Conservation (phyloP, 169 alveolate species). For the Plasmodium gonderi region DNA sequence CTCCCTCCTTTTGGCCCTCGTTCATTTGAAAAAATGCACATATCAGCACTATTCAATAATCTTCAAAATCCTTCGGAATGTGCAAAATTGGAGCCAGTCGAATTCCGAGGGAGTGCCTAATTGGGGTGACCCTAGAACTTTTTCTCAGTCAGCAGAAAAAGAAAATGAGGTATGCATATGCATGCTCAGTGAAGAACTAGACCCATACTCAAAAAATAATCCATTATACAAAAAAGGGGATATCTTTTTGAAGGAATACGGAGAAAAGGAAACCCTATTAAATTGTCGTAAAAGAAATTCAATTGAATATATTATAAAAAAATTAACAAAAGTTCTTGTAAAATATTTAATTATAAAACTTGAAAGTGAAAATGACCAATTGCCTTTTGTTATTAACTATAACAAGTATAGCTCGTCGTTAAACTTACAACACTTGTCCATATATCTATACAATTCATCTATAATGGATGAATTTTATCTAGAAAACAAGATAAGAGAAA, state of each 20-base stretch:
- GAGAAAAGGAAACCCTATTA: not conserved
- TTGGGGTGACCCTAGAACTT: not conserved
- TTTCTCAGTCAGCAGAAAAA: not conserved
- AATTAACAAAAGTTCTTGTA: conserved; percentile 18
- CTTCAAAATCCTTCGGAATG: conserved; percentile 22
- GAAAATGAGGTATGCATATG: not conserved
- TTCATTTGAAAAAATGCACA: conserved; percentile 30
- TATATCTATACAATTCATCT: conserved; percentile 33
- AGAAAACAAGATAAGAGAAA: not conserved
- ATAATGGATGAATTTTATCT: conserved; percentile 16
- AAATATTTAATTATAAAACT: conserved; percentile 26
- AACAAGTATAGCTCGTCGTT: conserved; percentile 8
- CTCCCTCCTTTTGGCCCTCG: conserved; percentile 27
- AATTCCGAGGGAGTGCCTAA: not conserved
- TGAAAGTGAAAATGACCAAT: conserved; percentile 5
- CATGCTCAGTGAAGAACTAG: not conserved
- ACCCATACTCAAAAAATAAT: not conserved
- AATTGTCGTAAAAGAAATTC: not conserved
- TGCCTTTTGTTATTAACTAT: not conserved
- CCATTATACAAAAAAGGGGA: not conserved
- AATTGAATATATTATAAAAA: conserved; percentile 11
- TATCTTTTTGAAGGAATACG: too few relatives aligned
- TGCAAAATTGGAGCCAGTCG: conserved; percentile 20
- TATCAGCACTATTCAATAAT: conserved; percentile 71
- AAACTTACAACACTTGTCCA: conserved; percentile 55